These are phyloP conservation scores for Kondoa subrosea DNA, from an alignment of 768 basidiomycete species.

Conservation along the genomic window DNA sequence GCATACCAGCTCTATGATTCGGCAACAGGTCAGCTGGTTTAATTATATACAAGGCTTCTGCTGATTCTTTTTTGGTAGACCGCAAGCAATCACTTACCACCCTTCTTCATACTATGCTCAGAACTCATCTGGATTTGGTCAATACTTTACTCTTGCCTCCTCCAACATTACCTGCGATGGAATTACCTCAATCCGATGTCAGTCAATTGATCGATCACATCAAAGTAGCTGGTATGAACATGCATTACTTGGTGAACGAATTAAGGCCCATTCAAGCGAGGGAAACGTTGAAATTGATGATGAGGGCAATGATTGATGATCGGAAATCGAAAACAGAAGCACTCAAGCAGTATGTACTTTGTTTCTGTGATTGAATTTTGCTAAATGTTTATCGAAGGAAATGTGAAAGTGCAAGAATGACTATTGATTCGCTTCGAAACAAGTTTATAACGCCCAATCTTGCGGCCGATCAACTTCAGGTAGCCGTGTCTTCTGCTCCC, in stretches of 20 bases:
- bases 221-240: slow-evolving; percentile 58
- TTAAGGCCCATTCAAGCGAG: slow-evolving; percentile 78
- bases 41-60: neutral
- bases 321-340: slow-evolving; percentile 52
- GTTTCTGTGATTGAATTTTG: neutral
- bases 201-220: slow-evolving; percentile 47
- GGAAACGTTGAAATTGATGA: slow-evolving; percentile 63
- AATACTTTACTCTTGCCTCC: slow-evolving; percentile 50
- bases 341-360: slow-evolving; percentile 47
- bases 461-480: neutral
- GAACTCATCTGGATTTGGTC: slow-evolving; percentile 60
- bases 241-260: slow-evolving; percentile 80
- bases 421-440: neutral
- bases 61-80: slow-evolving; percentile 40
- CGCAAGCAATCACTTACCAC: slow-evolving; percentile 56
- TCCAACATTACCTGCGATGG: slow-evolving; percentile 28
- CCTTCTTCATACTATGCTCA: slow-evolving; percentile 57
- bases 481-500: neutral
- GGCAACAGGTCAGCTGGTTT: neutral
- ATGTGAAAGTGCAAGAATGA: neutral
- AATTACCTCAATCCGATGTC: slow-evolving; percentile 38
- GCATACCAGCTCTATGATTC: slow-evolving; percentile 53
- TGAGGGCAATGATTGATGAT: slow-evolving; percentile 58
- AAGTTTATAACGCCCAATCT: neutral
- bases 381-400: neutral